These are phyloP conservation scores for Solanum peruvianum DNA, from an alignment of 257 asterid genomes.

Conservation along the genomic window DNA sequence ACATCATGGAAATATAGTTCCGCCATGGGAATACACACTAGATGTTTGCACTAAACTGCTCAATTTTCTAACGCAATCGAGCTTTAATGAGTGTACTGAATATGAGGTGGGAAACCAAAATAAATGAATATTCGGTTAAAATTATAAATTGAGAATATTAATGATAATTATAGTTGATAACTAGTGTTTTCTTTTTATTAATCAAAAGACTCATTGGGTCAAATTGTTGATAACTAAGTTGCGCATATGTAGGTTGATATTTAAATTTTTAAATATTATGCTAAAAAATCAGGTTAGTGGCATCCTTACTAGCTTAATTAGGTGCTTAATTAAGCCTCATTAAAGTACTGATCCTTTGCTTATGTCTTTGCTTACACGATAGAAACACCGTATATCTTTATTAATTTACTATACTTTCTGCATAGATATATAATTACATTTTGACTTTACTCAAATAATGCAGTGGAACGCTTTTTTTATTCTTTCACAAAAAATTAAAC, in stretches of 20 bases:
- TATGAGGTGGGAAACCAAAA: background rate
- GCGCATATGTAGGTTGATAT: background rate
- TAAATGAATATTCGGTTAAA: background rate
- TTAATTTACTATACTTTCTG: background rate
- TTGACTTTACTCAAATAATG: background rate
- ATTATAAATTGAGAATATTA: background rate
- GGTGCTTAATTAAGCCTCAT: background rate
- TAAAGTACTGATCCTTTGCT: background rate
- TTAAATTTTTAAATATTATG: background rate
- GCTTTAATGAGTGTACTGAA: too few relatives aligned
- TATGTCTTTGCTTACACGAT: background rate
- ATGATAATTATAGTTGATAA: background rate
- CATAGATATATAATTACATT: background rate
- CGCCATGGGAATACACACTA: background rate
- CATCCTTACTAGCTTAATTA: background rate
- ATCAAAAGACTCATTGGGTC: too few relatives aligned
- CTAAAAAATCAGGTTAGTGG: background rate
- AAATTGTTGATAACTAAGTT: background rate
- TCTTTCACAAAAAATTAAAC: background rate
- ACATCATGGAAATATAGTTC: background rate
- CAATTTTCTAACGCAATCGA: background rate
- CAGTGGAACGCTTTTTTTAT: background rate
- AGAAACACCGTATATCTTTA: background rate
- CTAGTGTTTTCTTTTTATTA: background rate
- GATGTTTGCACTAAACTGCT: background rate